Percentiles rank a stretch among this genome's conserved stretches.
These are phyloP conservation scores for Pisolithus sp. DNA, from an alignment of 768 basidiomycete species.

Conservation along the genomic window DNA sequence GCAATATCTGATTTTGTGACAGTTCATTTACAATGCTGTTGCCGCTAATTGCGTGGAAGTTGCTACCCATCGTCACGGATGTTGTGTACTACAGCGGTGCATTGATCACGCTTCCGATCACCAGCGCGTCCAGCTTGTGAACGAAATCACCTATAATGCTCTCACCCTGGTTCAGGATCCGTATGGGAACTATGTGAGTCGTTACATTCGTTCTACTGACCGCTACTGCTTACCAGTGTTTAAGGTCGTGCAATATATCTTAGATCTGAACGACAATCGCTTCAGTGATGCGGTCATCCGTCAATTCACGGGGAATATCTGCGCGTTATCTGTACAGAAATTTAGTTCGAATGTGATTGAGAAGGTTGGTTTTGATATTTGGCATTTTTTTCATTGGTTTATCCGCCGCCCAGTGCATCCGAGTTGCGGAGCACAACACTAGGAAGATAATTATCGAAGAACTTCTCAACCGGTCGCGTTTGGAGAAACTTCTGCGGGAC, in stretches of 20 bases:
- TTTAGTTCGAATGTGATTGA: slow-evolving; percentile 99
- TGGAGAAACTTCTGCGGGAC: slow-evolving; percentile 94
- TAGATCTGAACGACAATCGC: slow-evolving; percentile 96
- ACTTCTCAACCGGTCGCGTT: slow-evolving; percentile 84
- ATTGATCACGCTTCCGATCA: slow-evolving; percentile 97
- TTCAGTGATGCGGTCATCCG: slow-evolving; percentile 98
- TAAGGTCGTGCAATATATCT: slow-evolving; percentile 96
- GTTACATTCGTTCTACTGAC: background rate
- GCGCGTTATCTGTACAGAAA: slow-evolving; percentile 96
- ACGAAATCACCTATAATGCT: slow-evolving; percentile 98
- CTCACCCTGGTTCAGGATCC: slow-evolving; percentile 97
- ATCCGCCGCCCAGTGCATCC: slow-evolving; percentile 50
- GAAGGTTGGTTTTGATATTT: slow-evolving; percentile 48
- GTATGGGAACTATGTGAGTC: slow-evolving; percentile 81
- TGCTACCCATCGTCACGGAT: slow-evolving; percentile 95
- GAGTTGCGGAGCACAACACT: slow-evolving; percentile 92
- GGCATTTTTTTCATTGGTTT: background rate
- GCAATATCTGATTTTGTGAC: background rate
- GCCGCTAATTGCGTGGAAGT: slow-evolving; percentile 99
- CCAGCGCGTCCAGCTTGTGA: slow-evolving; percentile 93
- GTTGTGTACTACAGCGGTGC: slow-evolving; percentile 96
- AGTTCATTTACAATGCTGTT: slow-evolving; percentile 99
- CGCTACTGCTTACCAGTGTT: background rate
- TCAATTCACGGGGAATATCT: slow-evolving; percentile 96
- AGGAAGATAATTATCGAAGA: slow-evolving; percentile 95